A percentile compares a stretch with the other conserved stretches of the same genome.
Evolutionary conservation across 139 green algal genomes (phyloP).

Genomic region (Tetradesmus obliquus): DNA sequence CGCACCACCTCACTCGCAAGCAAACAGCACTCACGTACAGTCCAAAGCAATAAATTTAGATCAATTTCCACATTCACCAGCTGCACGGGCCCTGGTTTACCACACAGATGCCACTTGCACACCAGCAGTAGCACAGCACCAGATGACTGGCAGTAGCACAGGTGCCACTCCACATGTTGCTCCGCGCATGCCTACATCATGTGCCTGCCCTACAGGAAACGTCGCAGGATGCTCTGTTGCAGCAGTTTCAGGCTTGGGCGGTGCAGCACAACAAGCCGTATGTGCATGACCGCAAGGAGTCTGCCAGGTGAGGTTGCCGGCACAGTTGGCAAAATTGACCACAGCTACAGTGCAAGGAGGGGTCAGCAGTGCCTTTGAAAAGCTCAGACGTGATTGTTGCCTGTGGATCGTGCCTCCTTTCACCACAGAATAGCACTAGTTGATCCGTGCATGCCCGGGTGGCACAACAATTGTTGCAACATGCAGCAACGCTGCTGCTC

Average conservation of each 20-base stretch:
- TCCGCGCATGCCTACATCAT: neutral
- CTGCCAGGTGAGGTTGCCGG: neutral
- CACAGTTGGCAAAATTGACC: no score
- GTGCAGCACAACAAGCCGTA: constrained; percentile 14
- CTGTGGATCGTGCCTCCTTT: neutral
- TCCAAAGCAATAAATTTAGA: no score
- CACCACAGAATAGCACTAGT: neutral
- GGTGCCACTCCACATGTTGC: neutral
- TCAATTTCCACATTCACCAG: no score
- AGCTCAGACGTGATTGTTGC: neutral
- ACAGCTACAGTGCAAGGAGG: neutral
- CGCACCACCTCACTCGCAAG: no score
- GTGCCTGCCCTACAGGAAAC: neutral
- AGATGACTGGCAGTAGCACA: neutral
- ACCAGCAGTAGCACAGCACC: no score
- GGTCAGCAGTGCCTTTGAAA: neutral
- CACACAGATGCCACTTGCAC: no score
- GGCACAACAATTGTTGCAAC: neutral
- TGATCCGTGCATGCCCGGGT: neutral
- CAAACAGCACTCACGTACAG: no score
- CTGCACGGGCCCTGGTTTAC: no score
- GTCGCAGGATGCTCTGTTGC: neutral
- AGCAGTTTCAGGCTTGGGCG: neutral
- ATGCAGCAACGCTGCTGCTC: neutral
- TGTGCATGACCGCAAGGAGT: neutral